Percentiles rank a stretch among this genome's conserved stretches.
phyloP scores from a whole-genome alignment of 2,329 filamentous ascomycete species.

The Fusarium begoniae region DNA sequence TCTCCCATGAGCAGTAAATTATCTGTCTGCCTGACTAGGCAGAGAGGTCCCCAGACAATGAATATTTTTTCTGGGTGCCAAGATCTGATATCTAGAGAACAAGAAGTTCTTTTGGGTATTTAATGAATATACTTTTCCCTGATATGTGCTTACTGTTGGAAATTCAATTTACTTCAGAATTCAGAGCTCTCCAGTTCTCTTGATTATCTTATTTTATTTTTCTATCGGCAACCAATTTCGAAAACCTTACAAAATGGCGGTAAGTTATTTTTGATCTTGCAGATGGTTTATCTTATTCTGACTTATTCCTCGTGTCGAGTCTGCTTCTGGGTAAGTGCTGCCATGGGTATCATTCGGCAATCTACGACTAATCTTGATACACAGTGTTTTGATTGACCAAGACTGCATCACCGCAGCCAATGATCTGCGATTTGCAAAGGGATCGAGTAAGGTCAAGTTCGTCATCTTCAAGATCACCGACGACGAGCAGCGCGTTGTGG shows the following conservation, averaged over 20 bases:
- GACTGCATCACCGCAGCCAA: constrained; percentile 23
- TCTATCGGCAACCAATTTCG: background rate
- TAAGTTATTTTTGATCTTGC: accelerated
- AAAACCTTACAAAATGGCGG: background rate
- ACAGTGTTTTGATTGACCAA: constrained; percentile 22
- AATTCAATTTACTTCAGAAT: background rate
- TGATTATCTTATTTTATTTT: too few relatives aligned
- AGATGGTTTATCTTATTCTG: accelerated
- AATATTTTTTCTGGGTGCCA: accelerated
- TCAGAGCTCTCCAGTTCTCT: background rate
- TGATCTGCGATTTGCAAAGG: constrained; percentile 10
- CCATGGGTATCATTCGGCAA: background rate
- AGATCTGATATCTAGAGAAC: accelerated
- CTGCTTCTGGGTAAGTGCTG: constrained; percentile 4
- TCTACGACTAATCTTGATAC: background rate
- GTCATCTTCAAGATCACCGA: constrained; percentile 31
- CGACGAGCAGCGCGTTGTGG: constrained; percentile 15
- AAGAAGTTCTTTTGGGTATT: background rate
- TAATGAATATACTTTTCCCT: background rate
- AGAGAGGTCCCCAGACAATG: background rate
- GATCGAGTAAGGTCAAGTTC: constrained; percentile 15
- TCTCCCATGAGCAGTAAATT: background rate
- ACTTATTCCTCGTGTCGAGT: background rate
- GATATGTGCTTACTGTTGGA: background rate
- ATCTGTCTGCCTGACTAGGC: constrained; percentile 13